phyloP scores from a whole-genome alignment of 2,329 filamentous ascomycete genomes.

The Truncatella angustata region DNA sequence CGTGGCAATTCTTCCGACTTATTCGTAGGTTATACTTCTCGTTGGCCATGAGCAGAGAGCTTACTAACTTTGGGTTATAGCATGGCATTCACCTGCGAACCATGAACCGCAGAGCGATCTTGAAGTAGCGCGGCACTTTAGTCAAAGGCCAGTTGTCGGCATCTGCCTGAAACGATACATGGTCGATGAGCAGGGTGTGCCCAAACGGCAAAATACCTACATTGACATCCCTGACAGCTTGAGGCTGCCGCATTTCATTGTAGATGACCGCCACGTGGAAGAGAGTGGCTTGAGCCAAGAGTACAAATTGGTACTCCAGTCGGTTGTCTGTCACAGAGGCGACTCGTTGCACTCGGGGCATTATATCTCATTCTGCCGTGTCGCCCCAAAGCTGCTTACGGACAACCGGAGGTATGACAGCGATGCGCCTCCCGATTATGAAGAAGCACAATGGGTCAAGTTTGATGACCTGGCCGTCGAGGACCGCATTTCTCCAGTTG shows the following conservation, averaged over 20 bases:
- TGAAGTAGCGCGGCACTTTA: slow-evolving; percentile 87
- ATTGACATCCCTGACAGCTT: slow-evolving; percentile 84
- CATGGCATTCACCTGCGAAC: slow-evolving; percentile 73
- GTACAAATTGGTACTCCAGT: slow-evolving; percentile 89
- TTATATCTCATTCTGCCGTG: slow-evolving; percentile 82
- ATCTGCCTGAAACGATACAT: slow-evolving; percentile 92
- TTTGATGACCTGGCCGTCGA: slow-evolving; percentile 80
- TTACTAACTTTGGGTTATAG: slow-evolving; percentile 47
- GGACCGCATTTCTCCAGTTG: slow-evolving; percentile 70
- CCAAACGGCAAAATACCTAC: slow-evolving; percentile 72
- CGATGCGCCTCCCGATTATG: slow-evolving; percentile 63
- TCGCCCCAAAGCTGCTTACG: slow-evolving; percentile 61
- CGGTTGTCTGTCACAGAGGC: slow-evolving; percentile 88
- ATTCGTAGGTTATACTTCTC: slow-evolving; percentile 75
- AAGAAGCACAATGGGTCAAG: slow-evolving; percentile 78
- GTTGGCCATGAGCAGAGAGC: too few relatives aligned
- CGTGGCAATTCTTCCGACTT: slow-evolving; percentile 95
- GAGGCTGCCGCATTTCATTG: slow-evolving; percentile 86
- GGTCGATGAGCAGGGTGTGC: slow-evolving; percentile 66
- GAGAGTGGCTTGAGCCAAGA: slow-evolving; percentile 74
- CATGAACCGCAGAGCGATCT: slow-evolving; percentile 61
- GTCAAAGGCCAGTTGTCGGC: slow-evolving; percentile 79
- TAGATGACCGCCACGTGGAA: slow-evolving; percentile 67
- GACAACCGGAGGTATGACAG: slow-evolving; percentile 56
- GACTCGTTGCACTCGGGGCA: slow-evolving; percentile 84